Evolutionary conservation across 345 rosid species (phyloP), one percentile per base, ranked within the genome.

Genomic region (Mercurialis annua): DNA sequence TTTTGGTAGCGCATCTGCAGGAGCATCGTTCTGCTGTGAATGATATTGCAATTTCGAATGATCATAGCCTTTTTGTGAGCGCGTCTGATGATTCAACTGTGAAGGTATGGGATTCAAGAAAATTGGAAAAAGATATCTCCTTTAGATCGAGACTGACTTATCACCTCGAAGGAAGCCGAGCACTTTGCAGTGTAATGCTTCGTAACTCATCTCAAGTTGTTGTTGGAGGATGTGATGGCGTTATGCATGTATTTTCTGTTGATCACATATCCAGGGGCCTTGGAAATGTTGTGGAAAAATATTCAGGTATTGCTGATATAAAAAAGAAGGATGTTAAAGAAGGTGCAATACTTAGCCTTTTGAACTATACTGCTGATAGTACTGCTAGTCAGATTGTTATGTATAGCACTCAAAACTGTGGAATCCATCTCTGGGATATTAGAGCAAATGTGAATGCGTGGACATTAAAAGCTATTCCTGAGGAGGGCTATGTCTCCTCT

Each of bases 31-130:
- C 97, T 77, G 95, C 97, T 53, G 97, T 94, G 72, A 91, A 91
- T 49, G 97, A 91, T 66, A 76, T 91, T 78, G 92, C 95, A 51
- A 77, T 87, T 70, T 94, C 99, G 67, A 86, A 85, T 69, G 97
- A 91, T 80, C 90, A 94, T 69, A 86, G 91, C 69, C 77, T 94
- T 71, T 90, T 94, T 74, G 96, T 91, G 60, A 94, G 92, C 72
- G 99, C 96, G 72, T 94, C 99, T 68, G 97, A 94, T 80, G 99
- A 94, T 84, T 89, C 94, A 17, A 94, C 97, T 59, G 92, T 91
- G 53, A 94, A 91, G 84, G 91, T 94, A 60, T 94, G 99, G 99
- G 97, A 94, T 80, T 87, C 96, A 46, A 91, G 96, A 76, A 94
- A 94, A 77, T 63, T 94, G 78, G 97, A 93, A 64, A 93, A 89